phyloP scores from a whole-genome alignment of 164 flowering plant genomes.

The Saururus chinensis region DNA sequence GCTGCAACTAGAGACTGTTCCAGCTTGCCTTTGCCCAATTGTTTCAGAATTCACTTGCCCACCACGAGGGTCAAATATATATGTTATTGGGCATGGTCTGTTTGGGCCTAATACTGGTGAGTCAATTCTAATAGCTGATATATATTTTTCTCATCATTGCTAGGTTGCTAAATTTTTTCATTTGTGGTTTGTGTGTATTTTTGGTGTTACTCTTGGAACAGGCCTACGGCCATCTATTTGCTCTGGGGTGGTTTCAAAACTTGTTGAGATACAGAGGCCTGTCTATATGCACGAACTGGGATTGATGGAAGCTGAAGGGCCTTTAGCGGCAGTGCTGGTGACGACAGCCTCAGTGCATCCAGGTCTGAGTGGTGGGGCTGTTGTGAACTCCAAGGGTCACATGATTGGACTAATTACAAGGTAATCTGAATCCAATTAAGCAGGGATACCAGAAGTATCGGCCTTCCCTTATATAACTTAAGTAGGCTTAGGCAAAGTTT shows the following conservation, averaged over 20 bases:
- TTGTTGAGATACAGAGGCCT: slow-evolving; percentile 48
- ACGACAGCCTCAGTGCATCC: slow-evolving; percentile 97
- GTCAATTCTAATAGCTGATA: neutral
- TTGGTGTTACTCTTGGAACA: slow-evolving; percentile 13
- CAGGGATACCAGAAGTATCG: neutral
- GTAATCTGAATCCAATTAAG: slow-evolving; percentile 18
- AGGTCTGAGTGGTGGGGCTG: slow-evolving; percentile 95
- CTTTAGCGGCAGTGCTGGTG: slow-evolving; percentile 75
- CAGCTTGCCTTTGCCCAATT: slow-evolving; percentile 54
- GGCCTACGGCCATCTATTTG: slow-evolving; percentile 61
- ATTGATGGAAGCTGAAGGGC: slow-evolving; percentile 10
- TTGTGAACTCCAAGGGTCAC: slow-evolving; percentile 65
- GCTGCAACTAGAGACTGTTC: slow-evolving; percentile 60
- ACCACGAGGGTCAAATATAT: slow-evolving; percentile 56
- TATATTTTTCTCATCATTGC: neutral
- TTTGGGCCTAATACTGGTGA: slow-evolving; percentile 93
- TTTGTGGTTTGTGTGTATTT: neutral
- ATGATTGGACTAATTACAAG: slow-evolving; percentile 96
- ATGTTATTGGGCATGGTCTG: slow-evolving; percentile 89
- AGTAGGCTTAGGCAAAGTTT: neutral
- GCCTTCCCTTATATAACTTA: neutral
- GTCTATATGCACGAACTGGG: slow-evolving; percentile 13
- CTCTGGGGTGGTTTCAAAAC: slow-evolving; percentile 69
- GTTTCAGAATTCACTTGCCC: slow-evolving; percentile 41
- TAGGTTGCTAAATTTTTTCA: neutral